phyloP scores from a whole-genome alignment of 2,329 filamentous ascomycete genomes.

The Ceratocystis huliohia region DNA sequence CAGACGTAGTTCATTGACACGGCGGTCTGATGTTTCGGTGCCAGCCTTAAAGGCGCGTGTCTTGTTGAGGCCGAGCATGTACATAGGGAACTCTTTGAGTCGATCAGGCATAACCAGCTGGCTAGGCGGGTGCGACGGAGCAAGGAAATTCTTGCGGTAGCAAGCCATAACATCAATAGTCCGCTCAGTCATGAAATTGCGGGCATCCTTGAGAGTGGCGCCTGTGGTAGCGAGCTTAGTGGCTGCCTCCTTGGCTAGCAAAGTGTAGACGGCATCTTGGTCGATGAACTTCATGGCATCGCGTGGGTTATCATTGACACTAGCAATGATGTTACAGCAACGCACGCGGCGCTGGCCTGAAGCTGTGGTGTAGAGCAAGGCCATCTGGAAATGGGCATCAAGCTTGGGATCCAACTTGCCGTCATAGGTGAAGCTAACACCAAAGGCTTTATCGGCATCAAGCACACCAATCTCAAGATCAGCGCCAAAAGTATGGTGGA shows the following conservation, averaged over 20 bases:
- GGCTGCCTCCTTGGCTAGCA: constrained; percentile 87
- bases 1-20: constrained; percentile 84
- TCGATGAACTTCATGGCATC: constrained; percentile 88
- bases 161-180: constrained; percentile 83
- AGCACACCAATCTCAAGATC: constrained; percentile 89
- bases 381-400: constrained; percentile 94
- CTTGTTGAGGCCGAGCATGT: constrained; percentile 80
- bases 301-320: constrained; percentile 71
- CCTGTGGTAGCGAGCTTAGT: constrained; percentile 63
- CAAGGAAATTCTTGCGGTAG: constrained; percentile 83
- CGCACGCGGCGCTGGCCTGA: constrained; percentile 78
- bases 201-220: constrained; percentile 69
- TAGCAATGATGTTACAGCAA: constrained; percentile 87
- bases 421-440: constrained; percentile 85
- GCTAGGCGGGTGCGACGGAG: constrained; percentile 70
- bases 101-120: constrained; percentile 93
- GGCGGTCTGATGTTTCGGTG: constrained; percentile 76
- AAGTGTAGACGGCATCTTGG: constrained; percentile 78
- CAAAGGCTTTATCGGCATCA: constrained; percentile 86
- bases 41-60: constrained; percentile 88
- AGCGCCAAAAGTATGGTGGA: constrained; percentile 87
- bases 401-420: constrained; percentile 95
- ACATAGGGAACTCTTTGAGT: constrained; percentile 94
- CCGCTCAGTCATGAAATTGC: constrained; percentile 73
- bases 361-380: constrained; percentile 85